phyloP scores from a whole-genome alignment of 1,284 basidiomycete genomes.

The Cutaneotrichosporon sp. region DNA sequence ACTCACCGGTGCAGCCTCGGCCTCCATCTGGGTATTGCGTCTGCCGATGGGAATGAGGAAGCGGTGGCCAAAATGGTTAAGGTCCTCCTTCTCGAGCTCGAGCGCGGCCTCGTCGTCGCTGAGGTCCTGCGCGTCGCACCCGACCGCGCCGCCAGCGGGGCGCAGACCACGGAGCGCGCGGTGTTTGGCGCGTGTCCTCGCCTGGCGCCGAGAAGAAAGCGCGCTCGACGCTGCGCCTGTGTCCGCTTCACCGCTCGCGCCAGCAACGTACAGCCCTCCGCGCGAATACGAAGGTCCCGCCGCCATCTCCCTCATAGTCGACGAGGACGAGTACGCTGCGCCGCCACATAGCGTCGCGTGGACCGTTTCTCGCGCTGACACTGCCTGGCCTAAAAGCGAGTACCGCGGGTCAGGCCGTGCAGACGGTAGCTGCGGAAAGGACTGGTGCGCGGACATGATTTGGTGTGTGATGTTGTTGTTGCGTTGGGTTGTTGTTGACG shows the following conservation, averaged over 20 bases:
- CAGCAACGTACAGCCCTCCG: too few species aligned
- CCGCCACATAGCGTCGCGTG: slow-evolving; percentile 10
- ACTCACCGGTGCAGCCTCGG: slow-evolving; percentile 40
- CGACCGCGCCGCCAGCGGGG: slow-evolving; percentile 29
- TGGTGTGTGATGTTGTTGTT: too few species aligned
- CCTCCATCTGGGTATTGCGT: slow-evolving; percentile 42
- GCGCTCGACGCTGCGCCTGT: background rate
- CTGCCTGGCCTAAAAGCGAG: too few species aligned
- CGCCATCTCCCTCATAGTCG: too few species aligned
- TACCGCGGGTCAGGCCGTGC: too few species aligned
- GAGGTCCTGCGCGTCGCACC: slow-evolving; percentile 32
- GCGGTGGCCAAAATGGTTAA: slow-evolving; percentile 40
- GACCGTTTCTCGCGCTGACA: slow-evolving; percentile 19
- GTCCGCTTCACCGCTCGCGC: too few species aligned
- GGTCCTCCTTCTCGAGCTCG: slow-evolving; percentile 33
- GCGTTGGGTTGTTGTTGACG: too few species aligned
- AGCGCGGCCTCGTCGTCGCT: slow-evolving; percentile 35
- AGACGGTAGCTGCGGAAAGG: too few species aligned
- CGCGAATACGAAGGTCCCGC: too few species aligned
- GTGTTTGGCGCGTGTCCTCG: slow-evolving; percentile 18
- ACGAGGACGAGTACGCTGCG: too few species aligned
- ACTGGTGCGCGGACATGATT: too few species aligned
- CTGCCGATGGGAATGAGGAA: slow-evolving; percentile 43
- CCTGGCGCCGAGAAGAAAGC: background rate
- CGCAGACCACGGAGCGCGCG: slow-evolving; percentile 31